A percentile compares a stretch with the other conserved stretches of the same genome.
These are phyloP conservation scores for Marasmius oreades DNA, from an alignment of 1,284 basidiomycete genomes.

Conservation along the genomic window DNA sequence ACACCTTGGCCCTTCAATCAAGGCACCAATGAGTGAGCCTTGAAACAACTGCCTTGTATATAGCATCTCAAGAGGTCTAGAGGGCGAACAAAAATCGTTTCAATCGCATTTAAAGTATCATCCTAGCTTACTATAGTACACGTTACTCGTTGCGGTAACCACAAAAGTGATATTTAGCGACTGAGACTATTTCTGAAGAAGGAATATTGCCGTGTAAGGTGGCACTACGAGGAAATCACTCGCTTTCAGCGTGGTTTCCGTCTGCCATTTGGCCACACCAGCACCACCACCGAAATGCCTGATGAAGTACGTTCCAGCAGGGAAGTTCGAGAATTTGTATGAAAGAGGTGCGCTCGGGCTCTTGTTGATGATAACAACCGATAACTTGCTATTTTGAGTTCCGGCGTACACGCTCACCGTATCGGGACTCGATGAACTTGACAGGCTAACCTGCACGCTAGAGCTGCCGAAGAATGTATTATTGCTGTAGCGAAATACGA, in stretches of 20 bases:
- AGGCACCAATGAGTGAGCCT: too few relatives aligned
- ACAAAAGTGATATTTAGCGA: too few relatives aligned
- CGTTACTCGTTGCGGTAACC: too few relatives aligned
- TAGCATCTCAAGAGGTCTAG: too few relatives aligned
- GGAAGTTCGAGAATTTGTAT: conserved; percentile 38
- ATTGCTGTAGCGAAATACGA: conserved; percentile 26
- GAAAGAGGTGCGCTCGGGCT: conserved; percentile 35
- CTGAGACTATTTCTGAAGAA: neutral
- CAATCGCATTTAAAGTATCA: too few relatives aligned
- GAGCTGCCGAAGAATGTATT: conserved; percentile 40
- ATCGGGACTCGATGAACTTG: conserved; percentile 32
- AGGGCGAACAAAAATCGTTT: too few relatives aligned
- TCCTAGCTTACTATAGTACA: too few relatives aligned
- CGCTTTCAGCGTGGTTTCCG: neutral
- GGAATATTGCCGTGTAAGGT: neutral
- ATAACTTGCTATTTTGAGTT: conserved; percentile 34
- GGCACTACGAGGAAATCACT: neutral
- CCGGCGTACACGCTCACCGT: conserved; percentile 42
- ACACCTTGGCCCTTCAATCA: too few relatives aligned
- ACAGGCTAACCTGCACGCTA: conserved; percentile 40
- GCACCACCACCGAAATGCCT: conserved; percentile 49
- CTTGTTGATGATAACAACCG: conserved; percentile 49
- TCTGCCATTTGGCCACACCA: conserved; percentile 47
- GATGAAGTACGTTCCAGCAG: conserved; percentile 42
- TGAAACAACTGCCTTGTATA: too few relatives aligned